Evolutionary conservation across 257 asterid species (phyloP).

Genomic region (Lithospermum erythrorhizon): DNA sequence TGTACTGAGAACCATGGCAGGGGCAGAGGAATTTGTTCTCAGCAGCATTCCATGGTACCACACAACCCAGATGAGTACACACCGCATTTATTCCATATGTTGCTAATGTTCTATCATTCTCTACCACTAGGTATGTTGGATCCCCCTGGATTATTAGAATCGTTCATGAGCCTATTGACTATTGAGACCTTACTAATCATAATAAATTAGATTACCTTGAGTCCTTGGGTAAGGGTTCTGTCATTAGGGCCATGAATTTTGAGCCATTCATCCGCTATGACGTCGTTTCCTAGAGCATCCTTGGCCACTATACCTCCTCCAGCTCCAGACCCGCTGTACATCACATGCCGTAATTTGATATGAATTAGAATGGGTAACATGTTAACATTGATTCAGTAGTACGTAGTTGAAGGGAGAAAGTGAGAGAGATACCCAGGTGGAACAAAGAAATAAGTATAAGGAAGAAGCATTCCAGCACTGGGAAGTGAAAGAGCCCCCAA

Average conservation of each 20-base stretch:
- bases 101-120: constrained; percentile 74
- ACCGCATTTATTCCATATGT: constrained; percentile 87
- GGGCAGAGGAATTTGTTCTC: constrained; percentile 97
- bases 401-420: no score
- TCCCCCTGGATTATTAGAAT: constrained; percentile 86
- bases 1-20: constrained; percentile 96
- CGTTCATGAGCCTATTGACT: no score
- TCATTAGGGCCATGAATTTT: constrained; percentile 18
- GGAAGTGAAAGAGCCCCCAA: constrained; percentile 77
- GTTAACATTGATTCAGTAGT: no score
- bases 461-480: constrained; percentile 53
- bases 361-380: neutral
- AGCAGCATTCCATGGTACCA: constrained; percentile 80
- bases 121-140: constrained; percentile 94
- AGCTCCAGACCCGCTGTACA: constrained; percentile 10
- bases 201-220: no score
- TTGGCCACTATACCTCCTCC: constrained; percentile 59
- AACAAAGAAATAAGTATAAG: constrained; percentile 71
- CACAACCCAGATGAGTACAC: constrained; percentile 97
- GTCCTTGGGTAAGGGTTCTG: constrained; percentile 78
- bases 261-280: constrained; percentile 51
- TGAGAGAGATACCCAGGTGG: constrained; percentile 62
- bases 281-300: constrained; percentile 84
- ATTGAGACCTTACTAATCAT: no score
- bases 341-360: no score